Conservation (phyloP, 148 eudicot genomes). For the Vaccinium darrowii region DNA sequence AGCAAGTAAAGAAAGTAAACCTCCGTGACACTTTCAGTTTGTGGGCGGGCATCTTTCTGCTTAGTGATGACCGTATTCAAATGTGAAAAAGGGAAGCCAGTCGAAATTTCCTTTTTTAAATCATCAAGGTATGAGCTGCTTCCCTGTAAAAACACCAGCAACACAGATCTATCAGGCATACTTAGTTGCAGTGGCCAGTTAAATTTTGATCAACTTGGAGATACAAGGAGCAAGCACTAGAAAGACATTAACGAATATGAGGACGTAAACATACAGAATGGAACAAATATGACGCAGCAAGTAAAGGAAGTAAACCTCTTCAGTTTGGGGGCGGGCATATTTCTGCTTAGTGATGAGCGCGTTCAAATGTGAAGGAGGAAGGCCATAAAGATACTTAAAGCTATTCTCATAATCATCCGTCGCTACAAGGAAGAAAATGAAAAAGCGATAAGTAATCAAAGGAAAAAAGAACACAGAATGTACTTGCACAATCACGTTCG, state of each 20-base stretch:
- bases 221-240: constrained; percentile 2
- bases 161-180: background rate
- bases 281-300: background rate
- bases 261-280: background rate
- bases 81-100: constrained; percentile 68
- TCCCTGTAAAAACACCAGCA: constrained; percentile 42
- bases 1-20: constrained; percentile 33
- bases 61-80: constrained; percentile 89
- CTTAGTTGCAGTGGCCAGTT: background rate
- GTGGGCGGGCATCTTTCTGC: constrained; percentile 69
- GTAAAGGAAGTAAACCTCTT: constrained; percentile 48
- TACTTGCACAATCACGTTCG: too few species aligned
- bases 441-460: background rate
- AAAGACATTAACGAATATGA: constrained; percentile 10
- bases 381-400: constrained; percentile 77
- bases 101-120: too few species aligned
- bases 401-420: constrained; percentile 68
- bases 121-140: constrained; percentile 52
- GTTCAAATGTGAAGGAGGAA: constrained; percentile 74
- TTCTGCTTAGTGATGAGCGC: constrained; percentile 87
- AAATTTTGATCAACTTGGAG: background rate
- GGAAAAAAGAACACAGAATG: background rate
- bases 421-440: constrained; percentile 41
- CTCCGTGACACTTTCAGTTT: constrained; percentile 47
- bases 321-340: constrained; percentile 61